phyloP scores from a whole-genome alignment of 352 stramenopile species.

The Thalassiosira sp. region DNA sequence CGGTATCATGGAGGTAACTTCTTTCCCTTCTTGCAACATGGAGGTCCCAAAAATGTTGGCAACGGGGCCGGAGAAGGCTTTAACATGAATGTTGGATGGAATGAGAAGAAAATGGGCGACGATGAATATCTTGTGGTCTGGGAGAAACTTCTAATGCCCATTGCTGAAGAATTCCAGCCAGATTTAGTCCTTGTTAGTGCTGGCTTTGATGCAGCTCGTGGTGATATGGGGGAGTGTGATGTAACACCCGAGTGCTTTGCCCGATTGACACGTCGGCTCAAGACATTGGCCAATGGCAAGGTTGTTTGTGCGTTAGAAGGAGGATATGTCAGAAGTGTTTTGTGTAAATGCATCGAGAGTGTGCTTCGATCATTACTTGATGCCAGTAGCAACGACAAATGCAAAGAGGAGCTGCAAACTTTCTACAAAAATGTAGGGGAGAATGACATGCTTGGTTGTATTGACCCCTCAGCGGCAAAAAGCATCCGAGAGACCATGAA shows the following conservation, averaged over 20 bases:
- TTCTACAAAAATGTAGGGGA: slow-evolving; percentile 40
- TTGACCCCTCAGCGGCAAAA: slow-evolving; percentile 34
- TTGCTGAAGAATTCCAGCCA: slow-evolving; percentile 84
- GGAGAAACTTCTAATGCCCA: slow-evolving; percentile 80
- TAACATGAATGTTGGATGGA: slow-evolving; percentile 85
- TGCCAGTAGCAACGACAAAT: slow-evolving; percentile 30
- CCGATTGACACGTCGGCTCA: slow-evolving; percentile 45
- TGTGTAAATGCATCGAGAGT: slow-evolving; percentile 51
- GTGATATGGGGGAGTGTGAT: slow-evolving; percentile 85
- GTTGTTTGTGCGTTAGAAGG: slow-evolving; percentile 62
- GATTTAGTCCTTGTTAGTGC: slow-evolving; percentile 87
- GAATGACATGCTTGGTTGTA: slow-evolving; percentile 42
- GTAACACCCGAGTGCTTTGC: slow-evolving; percentile 76
- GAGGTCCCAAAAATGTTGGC: slow-evolving; percentile 70
- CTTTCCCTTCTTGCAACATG: slow-evolving; percentile 78
- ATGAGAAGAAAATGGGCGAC: slow-evolving; percentile 69
- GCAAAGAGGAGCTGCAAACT: slow-evolving; percentile 25
- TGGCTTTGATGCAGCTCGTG: slow-evolving; percentile 90
- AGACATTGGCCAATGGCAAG: slow-evolving; percentile 44
- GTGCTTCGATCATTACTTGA: slow-evolving; percentile 52
- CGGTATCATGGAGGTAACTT: slow-evolving; percentile 70
- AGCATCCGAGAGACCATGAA: slow-evolving; percentile 57
- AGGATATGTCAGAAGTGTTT: slow-evolving; percentile 59
- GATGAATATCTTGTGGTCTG: slow-evolving; percentile 84
- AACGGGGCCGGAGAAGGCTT: slow-evolving; percentile 53